Conservation (phyloP, 306 rosid genomes). For the Nissolia schottii region DNA sequence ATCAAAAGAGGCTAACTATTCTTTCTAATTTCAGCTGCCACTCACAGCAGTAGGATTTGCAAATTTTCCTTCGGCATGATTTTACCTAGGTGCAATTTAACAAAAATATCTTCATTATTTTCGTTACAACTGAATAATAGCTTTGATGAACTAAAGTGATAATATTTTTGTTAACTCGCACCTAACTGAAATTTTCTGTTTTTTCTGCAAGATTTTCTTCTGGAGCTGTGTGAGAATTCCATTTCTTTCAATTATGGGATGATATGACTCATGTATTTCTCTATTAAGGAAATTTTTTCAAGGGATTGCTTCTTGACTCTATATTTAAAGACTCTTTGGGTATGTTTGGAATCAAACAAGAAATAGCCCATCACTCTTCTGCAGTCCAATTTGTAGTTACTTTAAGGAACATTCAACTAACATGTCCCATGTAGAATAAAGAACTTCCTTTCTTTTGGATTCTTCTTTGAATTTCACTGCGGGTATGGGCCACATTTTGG, state of each 20-base stretch:
- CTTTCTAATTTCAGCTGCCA: slow-evolving; percentile 30
- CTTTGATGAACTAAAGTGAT: slow-evolving; percentile 32
- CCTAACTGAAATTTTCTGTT: slow-evolving; percentile 17
- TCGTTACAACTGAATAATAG: slow-evolving; percentile 16
- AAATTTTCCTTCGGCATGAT: slow-evolving; percentile 20
- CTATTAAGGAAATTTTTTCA: slow-evolving; percentile 15
- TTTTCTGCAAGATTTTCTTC: not conserved
- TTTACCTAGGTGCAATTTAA: slow-evolving; percentile 45
- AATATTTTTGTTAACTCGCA: slow-evolving; percentile 47
- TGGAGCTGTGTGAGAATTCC: slow-evolving; percentile 41
- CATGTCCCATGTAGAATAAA: slow-evolving; percentile 35
- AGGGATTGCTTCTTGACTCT: slow-evolving; percentile 6
- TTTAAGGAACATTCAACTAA: slow-evolving; percentile 29
- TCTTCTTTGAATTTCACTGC: not conserved
- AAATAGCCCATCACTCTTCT: not conserved
- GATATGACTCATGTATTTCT: slow-evolving; percentile 31
- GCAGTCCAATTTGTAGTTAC: slow-evolving; percentile 13
- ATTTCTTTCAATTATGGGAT: slow-evolving; percentile 21
- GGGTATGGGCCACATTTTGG: slow-evolving; percentile 25
- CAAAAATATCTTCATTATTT: slow-evolving; percentile 38
- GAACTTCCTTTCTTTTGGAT: not conserved
- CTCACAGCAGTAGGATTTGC: slow-evolving; percentile 22
- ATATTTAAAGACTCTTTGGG: no score
- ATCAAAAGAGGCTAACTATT: slow-evolving; percentile 48
- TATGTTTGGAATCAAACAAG: no score